A percentile compares a stretch with the other conserved stretches of the same genome.
Evolutionary conservation across 2,329 filamentous ascomycete genomes (phyloP).

Genomic region (Alternaria sp.): DNA sequence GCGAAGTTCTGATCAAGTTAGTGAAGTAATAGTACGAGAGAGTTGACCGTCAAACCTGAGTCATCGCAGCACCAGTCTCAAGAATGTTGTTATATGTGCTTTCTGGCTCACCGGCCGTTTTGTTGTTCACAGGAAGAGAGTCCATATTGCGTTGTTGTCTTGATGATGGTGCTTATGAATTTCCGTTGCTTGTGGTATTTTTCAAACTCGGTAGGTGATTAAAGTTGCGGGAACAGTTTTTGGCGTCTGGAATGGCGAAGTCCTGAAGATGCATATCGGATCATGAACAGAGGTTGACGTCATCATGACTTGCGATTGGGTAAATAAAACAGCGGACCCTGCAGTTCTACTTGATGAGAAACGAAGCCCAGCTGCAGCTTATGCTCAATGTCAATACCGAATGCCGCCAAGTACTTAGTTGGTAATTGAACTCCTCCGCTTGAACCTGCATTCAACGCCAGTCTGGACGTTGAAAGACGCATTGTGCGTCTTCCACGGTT

Average conservation of each 20-base stretch:
- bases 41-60: constrained; percentile 59
- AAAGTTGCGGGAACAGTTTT: not conserved
- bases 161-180: not conserved
- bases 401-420: not conserved
- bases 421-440: constrained; percentile 5
- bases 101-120: constrained; percentile 60
- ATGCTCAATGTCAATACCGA: not conserved
- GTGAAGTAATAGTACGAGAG: not conserved
- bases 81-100: constrained; percentile 66
- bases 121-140: constrained; percentile 51
- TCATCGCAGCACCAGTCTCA: constrained; percentile 67
- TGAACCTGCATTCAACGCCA: constrained; percentile 25
- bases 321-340: constrained; percentile 4
- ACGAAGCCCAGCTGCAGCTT: not conserved
- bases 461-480: constrained; percentile 32
- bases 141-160: constrained; percentile 39
- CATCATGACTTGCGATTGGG: constrained; percentile 18
- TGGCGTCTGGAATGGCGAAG: constrained; percentile 1
- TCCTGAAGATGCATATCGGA: not conserved
- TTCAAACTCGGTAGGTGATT: not conserved
- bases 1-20: constrained; percentile 65
- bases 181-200: not conserved
- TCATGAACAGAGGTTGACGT: constrained; percentile 16
- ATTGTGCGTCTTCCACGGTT: constrained; percentile 33
- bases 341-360: not conserved